phyloP scores from a whole-genome alignment of 371 early-diverging fungal species.

The Apophysomyces sp. region DNA sequence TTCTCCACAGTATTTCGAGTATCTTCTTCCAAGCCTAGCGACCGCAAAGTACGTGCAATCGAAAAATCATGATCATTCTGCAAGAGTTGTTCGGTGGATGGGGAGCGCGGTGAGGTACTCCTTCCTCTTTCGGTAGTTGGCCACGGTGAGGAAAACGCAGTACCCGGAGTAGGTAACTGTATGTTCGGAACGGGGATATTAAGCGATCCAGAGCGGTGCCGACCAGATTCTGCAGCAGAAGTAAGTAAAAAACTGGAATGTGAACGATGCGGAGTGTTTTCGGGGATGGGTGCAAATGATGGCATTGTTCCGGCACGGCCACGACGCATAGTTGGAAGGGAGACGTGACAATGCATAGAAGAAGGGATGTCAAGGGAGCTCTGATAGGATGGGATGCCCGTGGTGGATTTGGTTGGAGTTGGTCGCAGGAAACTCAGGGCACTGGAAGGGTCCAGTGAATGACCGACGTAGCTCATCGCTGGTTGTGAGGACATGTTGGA shows the following conservation, averaged over 20 bases:
- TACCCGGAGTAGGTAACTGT: constrained; percentile 61
- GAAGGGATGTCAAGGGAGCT: constrained; percentile 2
- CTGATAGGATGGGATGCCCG: constrained; percentile 12
- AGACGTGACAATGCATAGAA: constrained; percentile 8
- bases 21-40: constrained; percentile 75
- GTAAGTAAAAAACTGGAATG: not conserved
- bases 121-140: constrained; percentile 20
- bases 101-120: constrained; percentile 40
- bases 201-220: constrained; percentile 59
- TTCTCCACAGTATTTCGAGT: constrained; percentile 9
- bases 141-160: constrained; percentile 69
- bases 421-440: constrained; percentile 31
- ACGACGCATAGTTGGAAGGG: constrained; percentile 39
- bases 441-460: constrained; percentile 19
- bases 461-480: constrained; percentile 20
- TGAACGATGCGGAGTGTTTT: constrained; percentile 30
- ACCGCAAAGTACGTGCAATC: constrained; percentile 72
- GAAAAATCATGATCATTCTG: constrained; percentile 62
- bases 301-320: constrained; percentile 83
- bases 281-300: constrained; percentile 55
- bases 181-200: constrained; percentile 56
- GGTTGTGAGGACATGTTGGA: not conserved
- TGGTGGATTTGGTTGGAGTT: constrained; percentile 9
- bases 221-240: constrained; percentile 1
- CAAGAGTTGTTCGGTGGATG: constrained; percentile 58